phyloP scores from a whole-genome alignment of 1,139 yeast species.

The Pichia sp. region DNA sequence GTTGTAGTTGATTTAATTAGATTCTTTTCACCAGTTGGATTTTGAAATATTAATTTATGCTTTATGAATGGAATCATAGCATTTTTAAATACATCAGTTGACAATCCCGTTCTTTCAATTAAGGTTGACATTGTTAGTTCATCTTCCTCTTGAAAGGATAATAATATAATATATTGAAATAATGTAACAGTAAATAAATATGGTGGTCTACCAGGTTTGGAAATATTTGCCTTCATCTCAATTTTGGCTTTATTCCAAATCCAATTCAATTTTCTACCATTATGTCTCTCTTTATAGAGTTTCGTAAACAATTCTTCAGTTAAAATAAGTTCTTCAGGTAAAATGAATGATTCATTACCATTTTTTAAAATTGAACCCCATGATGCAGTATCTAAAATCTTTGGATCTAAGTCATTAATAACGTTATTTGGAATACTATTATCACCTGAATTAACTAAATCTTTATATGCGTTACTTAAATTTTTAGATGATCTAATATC shows the following conservation, averaged over 20 bases:
- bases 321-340: conserved; percentile 58
- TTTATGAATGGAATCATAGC: conserved; percentile 75
- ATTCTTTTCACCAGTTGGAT: conserved; percentile 49
- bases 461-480: conserved; percentile 61
- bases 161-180: conserved; percentile 78
- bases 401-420: conserved; percentile 28
- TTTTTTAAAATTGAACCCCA: conserved; percentile 28
- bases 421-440: conserved; percentile 27
- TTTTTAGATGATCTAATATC: conserved; percentile 87
- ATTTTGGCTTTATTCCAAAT: conserved; percentile 93
- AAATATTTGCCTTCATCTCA: conserved; percentile 82
- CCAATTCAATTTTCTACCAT: conserved; percentile 90
- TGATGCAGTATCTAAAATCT: conserved; percentile 28
- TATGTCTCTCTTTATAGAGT: conserved; percentile 69
- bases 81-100: conserved; percentile 60
- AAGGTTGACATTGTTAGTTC: conserved; percentile 58
- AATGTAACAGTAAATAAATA: conserved; percentile 75
- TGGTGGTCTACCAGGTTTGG: conserved; percentile 79
- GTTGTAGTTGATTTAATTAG: conserved; percentile 48
- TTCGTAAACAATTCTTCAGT: conserved; percentile 64
- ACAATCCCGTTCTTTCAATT: conserved; percentile 60
- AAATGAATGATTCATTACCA: conserved; percentile 38
- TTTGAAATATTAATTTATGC: conserved; percentile 65
- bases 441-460: conserved; percentile 35
- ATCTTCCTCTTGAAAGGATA: conserved; percentile 67